phyloP scores from a whole-genome alignment of 768 basidiomycete genomes.

The Kwoniella sp. region DNA sequence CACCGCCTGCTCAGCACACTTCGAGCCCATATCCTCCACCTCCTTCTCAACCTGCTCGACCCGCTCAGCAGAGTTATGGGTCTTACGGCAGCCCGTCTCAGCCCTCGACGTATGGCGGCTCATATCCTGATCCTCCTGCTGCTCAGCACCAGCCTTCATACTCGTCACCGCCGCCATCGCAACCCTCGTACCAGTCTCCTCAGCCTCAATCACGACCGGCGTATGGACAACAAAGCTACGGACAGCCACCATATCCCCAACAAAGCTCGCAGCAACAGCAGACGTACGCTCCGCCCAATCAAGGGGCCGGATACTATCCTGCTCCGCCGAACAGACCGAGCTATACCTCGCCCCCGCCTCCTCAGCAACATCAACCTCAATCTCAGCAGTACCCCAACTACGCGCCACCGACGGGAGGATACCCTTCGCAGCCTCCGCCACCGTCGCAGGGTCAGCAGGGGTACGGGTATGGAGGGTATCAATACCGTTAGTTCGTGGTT shows the following conservation, averaged over 20 bases:
- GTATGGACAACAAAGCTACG: slow-evolving; percentile 13
- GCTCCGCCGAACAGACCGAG: slow-evolving; percentile 19
- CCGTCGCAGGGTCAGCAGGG: slow-evolving; percentile 16
- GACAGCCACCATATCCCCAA: slow-evolving; percentile 14
- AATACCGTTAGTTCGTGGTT: slow-evolving; percentile 15
- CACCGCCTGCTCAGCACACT: slow-evolving; percentile 4
- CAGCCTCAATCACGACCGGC: slow-evolving; percentile 13
- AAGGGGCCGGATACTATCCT: slow-evolving; percentile 18
- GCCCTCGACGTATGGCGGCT: slow-evolving; percentile 1
- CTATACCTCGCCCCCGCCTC: slow-evolving; percentile 27
- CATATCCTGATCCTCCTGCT: slow-evolving; percentile 17
- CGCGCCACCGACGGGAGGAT: slow-evolving; percentile 28
- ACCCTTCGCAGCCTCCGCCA: slow-evolving; percentile 20
- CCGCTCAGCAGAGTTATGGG: slow-evolving; percentile 11
- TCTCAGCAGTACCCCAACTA: slow-evolving; percentile 28
- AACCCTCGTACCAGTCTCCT: slow-evolving; percentile 19
- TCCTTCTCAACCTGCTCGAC: slow-evolving; percentile 3
- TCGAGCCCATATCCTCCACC: slow-evolving; percentile 62
- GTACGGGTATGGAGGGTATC: slow-evolving; percentile 29
- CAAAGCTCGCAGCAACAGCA: slow-evolving; percentile 7
- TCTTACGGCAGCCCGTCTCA: slow-evolving; percentile 21
- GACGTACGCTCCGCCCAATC: slow-evolving; percentile 3
- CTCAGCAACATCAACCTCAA: slow-evolving; percentile 11
- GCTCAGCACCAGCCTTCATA: not conserved
- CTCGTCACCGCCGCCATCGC: slow-evolving; percentile 13